These are phyloP conservation scores for Seiridium unicorne DNA, from an alignment of 2,329 filamentous ascomycete species.

Conservation along the genomic window DNA sequence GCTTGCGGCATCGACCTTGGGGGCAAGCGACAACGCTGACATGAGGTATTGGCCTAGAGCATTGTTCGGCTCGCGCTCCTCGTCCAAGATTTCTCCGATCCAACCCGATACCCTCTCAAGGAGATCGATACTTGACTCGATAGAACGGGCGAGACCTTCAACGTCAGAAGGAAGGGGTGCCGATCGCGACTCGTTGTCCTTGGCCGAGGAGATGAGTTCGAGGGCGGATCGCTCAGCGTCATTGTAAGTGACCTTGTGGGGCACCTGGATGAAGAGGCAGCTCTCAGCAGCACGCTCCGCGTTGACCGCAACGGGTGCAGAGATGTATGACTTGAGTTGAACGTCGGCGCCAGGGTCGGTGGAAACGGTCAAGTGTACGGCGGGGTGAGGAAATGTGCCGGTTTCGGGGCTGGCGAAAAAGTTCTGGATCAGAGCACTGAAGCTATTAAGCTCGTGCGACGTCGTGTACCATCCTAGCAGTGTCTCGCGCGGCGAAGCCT, in stretches of 20 bases:
- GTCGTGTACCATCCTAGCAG: constrained; percentile 99
- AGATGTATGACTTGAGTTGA: constrained; percentile 91
- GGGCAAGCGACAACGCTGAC: constrained; percentile 87
- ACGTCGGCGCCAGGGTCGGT: constrained; percentile 87
- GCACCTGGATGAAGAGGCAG: constrained; percentile 96
- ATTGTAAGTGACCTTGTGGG: constrained; percentile 91
- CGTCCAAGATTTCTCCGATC: constrained; percentile 90
- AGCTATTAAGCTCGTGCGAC: constrained; percentile 94
- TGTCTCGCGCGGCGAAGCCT: constrained; percentile 89
- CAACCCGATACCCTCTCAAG: constrained; percentile 90
- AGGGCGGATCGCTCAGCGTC: constrained; percentile 61
- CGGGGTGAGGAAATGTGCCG: constrained; percentile 95
- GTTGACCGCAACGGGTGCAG: constrained; percentile 89
- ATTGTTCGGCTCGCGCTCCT: constrained; percentile 85
- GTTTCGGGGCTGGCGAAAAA: constrained; percentile 98
- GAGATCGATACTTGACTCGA: constrained; percentile 86
- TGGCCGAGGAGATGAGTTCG: constrained; percentile 80
- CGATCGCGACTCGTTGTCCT: constrained; percentile 72
- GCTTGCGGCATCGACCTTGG: constrained; percentile 87
- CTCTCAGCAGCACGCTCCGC: constrained; percentile 93
- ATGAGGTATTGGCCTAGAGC: constrained; percentile 93
- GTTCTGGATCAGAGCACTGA: constrained; percentile 98
- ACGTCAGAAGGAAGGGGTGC: constrained; percentile 81
- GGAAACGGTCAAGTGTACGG: constrained; percentile 91
- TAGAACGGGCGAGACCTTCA: constrained; percentile 79